These are phyloP conservation scores for Hyphopichia pseudoburtonii DNA, from an alignment of 1,139 yeast genomes.

Conservation along the genomic window DNA sequence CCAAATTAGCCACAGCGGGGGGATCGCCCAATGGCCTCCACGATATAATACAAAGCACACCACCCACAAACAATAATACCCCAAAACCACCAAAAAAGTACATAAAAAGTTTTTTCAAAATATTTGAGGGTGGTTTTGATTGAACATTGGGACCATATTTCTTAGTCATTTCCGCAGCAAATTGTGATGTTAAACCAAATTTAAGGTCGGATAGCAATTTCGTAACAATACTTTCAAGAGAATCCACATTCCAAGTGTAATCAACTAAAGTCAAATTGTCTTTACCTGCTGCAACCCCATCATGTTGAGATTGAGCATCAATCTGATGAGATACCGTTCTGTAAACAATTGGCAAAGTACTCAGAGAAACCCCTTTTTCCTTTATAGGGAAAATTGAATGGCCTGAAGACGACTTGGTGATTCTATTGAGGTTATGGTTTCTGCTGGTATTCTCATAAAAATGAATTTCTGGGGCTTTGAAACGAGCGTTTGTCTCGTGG, in stretches of 20 bases:
- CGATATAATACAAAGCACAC: slow-evolving; percentile 44
- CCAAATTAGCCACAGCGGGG: slow-evolving; percentile 47
- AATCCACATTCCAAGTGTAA: slow-evolving; percentile 26
- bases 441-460: too few species aligned
- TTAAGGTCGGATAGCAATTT: slow-evolving; percentile 19
- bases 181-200: slow-evolving; percentile 18
- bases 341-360: slow-evolving; percentile 35
- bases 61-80: slow-evolving; percentile 41
- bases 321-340: slow-evolving; percentile 38
- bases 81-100: slow-evolving; percentile 57
- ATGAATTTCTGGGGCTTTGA: too few species aligned
- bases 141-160: slow-evolving; percentile 38
- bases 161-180: slow-evolving; percentile 15
- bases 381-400: slow-evolving; percentile 2
- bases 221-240: slow-evolving; percentile 18
- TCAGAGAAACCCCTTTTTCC: slow-evolving; percentile 25
- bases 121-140: slow-evolving; percentile 36
- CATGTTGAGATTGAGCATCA: slow-evolving; percentile 20
- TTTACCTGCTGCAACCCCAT: slow-evolving; percentile 5
- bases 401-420: too few species aligned
- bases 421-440: too few species aligned
- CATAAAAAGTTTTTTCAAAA: slow-evolving; percentile 30
- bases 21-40: slow-evolving; percentile 57
- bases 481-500: neutral
- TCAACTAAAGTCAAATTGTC: slow-evolving; percentile 15